Base-by-base conservation (phyloP, 371 early-diverging fungal genomes). In the Mortierella sp. region DNA sequence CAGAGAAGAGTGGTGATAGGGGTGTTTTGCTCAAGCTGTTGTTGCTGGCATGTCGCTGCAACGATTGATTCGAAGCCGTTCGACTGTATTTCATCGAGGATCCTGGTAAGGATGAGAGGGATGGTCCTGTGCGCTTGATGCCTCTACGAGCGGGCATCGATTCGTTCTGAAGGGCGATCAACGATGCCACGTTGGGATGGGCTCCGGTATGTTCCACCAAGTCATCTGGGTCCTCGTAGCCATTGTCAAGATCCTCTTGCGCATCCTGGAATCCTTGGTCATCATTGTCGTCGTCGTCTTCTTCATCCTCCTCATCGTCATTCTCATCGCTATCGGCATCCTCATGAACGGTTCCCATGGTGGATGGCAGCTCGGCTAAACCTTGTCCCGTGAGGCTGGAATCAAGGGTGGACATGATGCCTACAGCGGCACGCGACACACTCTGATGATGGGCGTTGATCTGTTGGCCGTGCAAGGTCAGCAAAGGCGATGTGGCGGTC, bases 221-320 rank as follows among this genome's bases (percentile, higher is more conserved):
- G n/a, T 59, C 28, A 5, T 56, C 63, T 21, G 27, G 58, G 45
- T 41, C 59, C 14, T 63, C 70, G n/a, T 53, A 69, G 18, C 39
- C 48, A 21, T 48, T 62, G 16, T 53, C 69, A 38, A 63, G 47
- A 13, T 45, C 54, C n/a, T 72, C 72, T 26, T 51, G 49, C 10
- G 46, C 27, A n/a, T 66, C 58, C 24, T 66, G 61, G n/a, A 56
- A 58, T 12, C 54, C 61, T 18, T 28, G 63, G 27, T 28, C 53
- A 0, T 57, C 58, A 16, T 50, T 60, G 5, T 50, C 60, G 12
- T 56, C 58, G 0, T 61, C 65, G 12, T 65, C 58, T 0, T 65
- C 58, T 0, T 56, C 61, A 13, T 62, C 63, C 13, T 26, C 45
- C 1, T 53, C 71, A 12, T 60, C 58, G 1, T 41, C 45, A 4